Evolutionary conservation across 495 filamentous ascomycete species (phyloP).

Genomic region (Margaritispora aquatica): DNA sequence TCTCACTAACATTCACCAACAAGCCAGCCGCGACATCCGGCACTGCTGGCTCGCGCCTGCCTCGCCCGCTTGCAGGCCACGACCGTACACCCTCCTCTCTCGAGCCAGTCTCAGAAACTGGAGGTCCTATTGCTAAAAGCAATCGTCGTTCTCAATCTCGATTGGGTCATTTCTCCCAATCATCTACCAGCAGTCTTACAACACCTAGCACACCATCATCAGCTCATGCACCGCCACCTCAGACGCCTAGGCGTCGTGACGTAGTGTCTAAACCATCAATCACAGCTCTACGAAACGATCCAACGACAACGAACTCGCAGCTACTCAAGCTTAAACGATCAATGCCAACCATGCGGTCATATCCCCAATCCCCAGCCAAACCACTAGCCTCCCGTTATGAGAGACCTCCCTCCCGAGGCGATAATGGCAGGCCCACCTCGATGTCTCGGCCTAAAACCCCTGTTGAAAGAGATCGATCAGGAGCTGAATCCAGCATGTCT

Average conservation of each 20-base stretch:
- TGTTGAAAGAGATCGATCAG: constrained; percentile 50
- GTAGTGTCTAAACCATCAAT: constrained; percentile 50
- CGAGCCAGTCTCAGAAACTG: constrained; percentile 89
- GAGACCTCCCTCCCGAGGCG: constrained; percentile 39
- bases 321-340: constrained; percentile 81
- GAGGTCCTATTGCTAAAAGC: constrained; percentile 55
- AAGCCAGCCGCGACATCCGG: constrained; percentile 41
- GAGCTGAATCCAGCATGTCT: constrained; percentile 44
- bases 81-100: constrained; percentile 68
- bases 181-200: constrained; percentile 55
- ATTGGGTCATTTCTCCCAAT: constrained; percentile 57
- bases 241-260: constrained; percentile 53
- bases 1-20: constrained; percentile 85
- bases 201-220: constrained; percentile 44
- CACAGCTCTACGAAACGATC: constrained; percentile 45
- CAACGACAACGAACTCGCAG: constrained; percentile 65
- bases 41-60: constrained; percentile 40
- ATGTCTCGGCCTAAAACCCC: constrained; percentile 63
- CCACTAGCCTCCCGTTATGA: constrained; percentile 40
- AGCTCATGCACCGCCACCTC: constrained; percentile 36
- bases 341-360: constrained; percentile 66
- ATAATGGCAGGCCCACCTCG: constrained; percentile 35
- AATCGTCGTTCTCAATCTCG: constrained; percentile 56
- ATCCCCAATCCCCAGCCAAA: constrained; percentile 38
- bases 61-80: constrained; percentile 56